Conservation (phyloP, 2,329 filamentous ascomycete genomes). For the Sporothrix protearum region DNA sequence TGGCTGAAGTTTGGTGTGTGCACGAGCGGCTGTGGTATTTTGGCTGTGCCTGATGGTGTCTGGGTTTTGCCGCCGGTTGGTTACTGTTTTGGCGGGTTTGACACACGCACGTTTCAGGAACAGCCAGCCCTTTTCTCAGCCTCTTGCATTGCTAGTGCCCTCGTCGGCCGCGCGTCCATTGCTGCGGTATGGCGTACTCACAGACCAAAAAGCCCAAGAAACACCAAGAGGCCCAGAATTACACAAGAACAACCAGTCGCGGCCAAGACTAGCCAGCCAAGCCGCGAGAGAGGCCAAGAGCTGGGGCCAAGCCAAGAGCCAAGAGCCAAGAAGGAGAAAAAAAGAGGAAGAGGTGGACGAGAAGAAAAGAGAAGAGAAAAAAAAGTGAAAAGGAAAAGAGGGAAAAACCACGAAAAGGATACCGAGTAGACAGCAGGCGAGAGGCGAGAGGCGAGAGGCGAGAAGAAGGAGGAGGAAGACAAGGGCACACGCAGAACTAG, state of each 20-base stretch:
- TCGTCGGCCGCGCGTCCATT: conserved; percentile 10
- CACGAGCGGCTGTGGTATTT: background rate
- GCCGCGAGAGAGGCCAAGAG: background rate
- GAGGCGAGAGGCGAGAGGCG: background rate
- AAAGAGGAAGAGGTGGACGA: too few species aligned
- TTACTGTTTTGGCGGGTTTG: background rate
- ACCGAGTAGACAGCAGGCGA: background rate
- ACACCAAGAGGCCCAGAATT: background rate
- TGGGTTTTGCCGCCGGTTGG: conserved; percentile 2
- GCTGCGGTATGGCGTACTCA: background rate
- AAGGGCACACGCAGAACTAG: background rate
- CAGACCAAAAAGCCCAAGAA: background rate
- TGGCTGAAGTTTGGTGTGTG: background rate
- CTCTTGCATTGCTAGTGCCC: background rate
- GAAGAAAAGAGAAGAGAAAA: background rate
- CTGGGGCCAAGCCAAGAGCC: conserved; percentile 14
- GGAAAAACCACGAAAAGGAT: background rate
- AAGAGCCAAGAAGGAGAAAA: background rate
- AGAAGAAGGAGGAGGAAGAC: background rate
- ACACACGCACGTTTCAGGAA: conserved; percentile 10
- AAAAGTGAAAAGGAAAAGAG: background rate
- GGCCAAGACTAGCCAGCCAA: conserved; percentile 15
- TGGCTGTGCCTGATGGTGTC: background rate
- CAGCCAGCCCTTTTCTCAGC: background rate
- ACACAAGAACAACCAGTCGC: background rate